Conservation (phyloP, 352 stramenopile genomes). For the Phytophthora gonapodyides region DNA sequence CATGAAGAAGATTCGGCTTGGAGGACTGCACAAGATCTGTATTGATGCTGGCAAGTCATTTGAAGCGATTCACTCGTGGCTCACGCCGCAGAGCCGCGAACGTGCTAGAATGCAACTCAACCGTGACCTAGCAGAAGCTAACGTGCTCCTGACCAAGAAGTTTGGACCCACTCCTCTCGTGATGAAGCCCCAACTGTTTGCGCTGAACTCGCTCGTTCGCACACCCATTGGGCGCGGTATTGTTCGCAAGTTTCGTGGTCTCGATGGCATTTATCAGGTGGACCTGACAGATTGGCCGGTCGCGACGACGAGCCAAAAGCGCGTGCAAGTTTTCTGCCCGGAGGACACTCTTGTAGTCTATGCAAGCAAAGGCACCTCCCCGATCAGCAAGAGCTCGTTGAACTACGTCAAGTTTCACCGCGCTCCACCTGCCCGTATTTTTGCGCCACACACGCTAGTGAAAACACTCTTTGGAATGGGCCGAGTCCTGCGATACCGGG, state of each 20-base stretch:
- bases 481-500: conserved; percentile 59
- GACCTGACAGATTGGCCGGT: conserved; percentile 71
- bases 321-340: conserved; percentile 55
- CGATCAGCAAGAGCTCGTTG: conserved; percentile 49
- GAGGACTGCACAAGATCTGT: conserved; percentile 70
- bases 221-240: conserved; percentile 72
- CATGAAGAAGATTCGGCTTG: conserved; percentile 73
- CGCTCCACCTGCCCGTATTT: conserved; percentile 47
- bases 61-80: conserved; percentile 59
- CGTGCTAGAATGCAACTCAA: conserved; percentile 67
- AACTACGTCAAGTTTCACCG: conserved; percentile 66
- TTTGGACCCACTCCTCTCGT: conserved; percentile 44
- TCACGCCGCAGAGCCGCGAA: conserved; percentile 61
- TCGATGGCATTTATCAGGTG: conserved; percentile 80
- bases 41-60: conserved; percentile 60
- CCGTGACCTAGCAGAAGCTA: conserved; percentile 61
- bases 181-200: conserved; percentile 69
- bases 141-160: conserved; percentile 56
- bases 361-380: conserved; percentile 40
- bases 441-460: conserved; percentile 57
- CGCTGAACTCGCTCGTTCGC: conserved; percentile 59
- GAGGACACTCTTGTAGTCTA: conserved; percentile 59
- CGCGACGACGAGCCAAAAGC: conserved; percentile 34
- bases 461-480: conserved; percentile 81
- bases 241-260: conserved; percentile 65